Evolutionary conservation across 169 alveolate species (phyloP).

Genomic region (Plasmodium coatneyi): DNA sequence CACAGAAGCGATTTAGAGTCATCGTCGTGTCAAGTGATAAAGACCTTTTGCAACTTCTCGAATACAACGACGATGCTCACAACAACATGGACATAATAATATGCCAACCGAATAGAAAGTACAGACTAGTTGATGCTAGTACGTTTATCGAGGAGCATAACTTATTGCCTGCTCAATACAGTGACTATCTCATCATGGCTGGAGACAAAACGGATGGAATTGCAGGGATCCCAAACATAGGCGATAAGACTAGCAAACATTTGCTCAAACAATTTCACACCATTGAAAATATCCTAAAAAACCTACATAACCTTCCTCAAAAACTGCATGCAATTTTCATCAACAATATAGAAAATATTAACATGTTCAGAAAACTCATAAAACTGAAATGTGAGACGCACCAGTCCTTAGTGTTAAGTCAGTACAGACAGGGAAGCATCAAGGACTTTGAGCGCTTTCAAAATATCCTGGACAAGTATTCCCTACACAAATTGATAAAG

Average conservation of each 20-base stretch:
- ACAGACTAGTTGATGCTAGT: constrained; percentile 80
- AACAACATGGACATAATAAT: constrained; percentile 76
- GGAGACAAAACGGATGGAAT: constrained; percentile 86
- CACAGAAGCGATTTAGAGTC: constrained; percentile 70
- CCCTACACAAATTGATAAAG: constrained; percentile 43
- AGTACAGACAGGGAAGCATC: constrained; percentile 43
- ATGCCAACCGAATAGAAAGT: constrained; percentile 84
- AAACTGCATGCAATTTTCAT: constrained; percentile 23
- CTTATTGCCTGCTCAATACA: constrained; percentile 39
- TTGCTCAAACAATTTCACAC: constrained; percentile 77
- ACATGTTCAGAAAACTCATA: constrained; percentile 76
- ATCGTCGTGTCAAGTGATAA: constrained; percentile 83
- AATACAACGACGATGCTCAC: constrained; percentile 72
- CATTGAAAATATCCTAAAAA: constrained; percentile 72
- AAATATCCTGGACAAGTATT: constrained; percentile 41
- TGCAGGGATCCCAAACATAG: constrained; percentile 84
- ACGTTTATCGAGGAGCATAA: constrained; percentile 80
- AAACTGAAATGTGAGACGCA: constrained; percentile 76
- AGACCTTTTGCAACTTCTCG: constrained; percentile 81
- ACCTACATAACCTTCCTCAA: constrained; percentile 28
- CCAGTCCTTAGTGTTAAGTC: constrained; percentile 26
- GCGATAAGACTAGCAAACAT: constrained; percentile 85
- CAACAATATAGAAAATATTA: constrained; percentile 47
- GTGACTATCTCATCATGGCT: constrained; percentile 84
- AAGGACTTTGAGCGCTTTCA: constrained; percentile 50